phyloP scores from a whole-genome alignment of 495 filamentous ascomycete genomes.

The Podospora pseudopauciseta region DNA sequence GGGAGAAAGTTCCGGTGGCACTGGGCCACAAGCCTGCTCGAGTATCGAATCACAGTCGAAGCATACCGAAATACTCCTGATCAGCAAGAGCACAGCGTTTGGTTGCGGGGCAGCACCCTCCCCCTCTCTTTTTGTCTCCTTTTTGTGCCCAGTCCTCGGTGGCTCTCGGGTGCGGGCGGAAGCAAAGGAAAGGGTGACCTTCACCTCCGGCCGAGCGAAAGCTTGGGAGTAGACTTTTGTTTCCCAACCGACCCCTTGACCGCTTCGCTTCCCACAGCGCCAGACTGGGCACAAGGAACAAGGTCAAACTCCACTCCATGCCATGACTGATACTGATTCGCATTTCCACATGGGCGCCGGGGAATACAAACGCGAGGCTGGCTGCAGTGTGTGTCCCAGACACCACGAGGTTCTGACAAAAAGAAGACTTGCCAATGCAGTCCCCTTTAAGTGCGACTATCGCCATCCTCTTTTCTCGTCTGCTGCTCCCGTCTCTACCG shows the following conservation, averaged over 20 bases:
- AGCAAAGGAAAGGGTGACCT: background rate
- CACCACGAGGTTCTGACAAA: slow-evolving; percentile 27
- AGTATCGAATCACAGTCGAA: background rate
- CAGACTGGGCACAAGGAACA: background rate
- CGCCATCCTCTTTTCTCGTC: slow-evolving; percentile 17
- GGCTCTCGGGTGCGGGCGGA: background rate
- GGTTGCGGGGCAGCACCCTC: background rate
- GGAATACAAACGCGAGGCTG: slow-evolving; percentile 33
- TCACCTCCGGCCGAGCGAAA: background rate
- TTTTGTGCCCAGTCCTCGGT: background rate
- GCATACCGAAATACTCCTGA: background rate
- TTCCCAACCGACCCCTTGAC: slow-evolving; percentile 8
- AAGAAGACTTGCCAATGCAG: slow-evolving; percentile 17
- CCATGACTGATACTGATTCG: slow-evolving; percentile 11
- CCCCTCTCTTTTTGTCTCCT: background rate
- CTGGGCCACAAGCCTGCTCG: slow-evolving; percentile 6
- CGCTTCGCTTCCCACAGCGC: background rate
- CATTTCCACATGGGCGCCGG: slow-evolving; percentile 24
- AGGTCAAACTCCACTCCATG: background rate
- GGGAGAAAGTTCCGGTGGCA: background rate
- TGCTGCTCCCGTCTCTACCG: background rate
- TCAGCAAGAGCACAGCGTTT: slow-evolving; percentile 14
- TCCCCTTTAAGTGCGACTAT: slow-evolving; percentile 31
- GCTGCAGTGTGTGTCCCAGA: slow-evolving; percentile 31
- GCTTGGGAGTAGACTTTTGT: background rate